Conservation (phyloP, 257 asterid species). For the Euphrasia confusa region DNA sequence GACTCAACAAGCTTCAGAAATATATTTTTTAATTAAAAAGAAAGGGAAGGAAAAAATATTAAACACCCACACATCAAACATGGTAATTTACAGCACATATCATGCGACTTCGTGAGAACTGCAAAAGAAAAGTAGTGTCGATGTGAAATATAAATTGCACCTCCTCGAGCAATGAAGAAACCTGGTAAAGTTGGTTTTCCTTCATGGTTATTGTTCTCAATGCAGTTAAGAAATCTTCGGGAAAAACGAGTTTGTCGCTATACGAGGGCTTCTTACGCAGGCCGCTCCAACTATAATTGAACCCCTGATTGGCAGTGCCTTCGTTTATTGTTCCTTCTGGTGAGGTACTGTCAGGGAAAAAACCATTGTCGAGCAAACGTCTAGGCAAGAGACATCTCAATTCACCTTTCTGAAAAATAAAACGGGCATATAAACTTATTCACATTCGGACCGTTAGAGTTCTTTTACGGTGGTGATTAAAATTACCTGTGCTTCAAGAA, state of each 20-base stretch:
- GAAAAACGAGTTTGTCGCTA: conserved; percentile 60
- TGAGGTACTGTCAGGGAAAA: conserved; percentile 47
- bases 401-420: conserved; percentile 64
- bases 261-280: conserved; percentile 69
- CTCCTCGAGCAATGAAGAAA: conserved; percentile 75
- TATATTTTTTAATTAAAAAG: neutral
- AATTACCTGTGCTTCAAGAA: conserved; percentile 86
- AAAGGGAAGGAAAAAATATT: too few species aligned
- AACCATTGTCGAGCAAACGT: conserved; percentile 60
- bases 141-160: conserved; percentile 26
- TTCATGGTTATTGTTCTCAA: conserved; percentile 82
- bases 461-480: conserved; percentile 24
- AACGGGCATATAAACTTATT: neutral
- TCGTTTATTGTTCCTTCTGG: conserved; percentile 31
- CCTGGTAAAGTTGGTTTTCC: conserved; percentile 64
- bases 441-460: conserved; percentile 17
- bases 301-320: conserved; percentile 19
- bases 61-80: too few species aligned
- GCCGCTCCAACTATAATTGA: conserved; percentile 73
- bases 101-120: neutral
- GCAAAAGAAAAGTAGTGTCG: neutral
- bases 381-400: conserved; percentile 73
- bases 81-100: too few species aligned
- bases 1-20: conserved; percentile 60
- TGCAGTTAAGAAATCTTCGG: conserved; percentile 77